Evolutionary conservation across 164 flowering plant genomes (phyloP), one percentile per base, ranked within the genome.

Genomic region (Echeveria elegans): DNA sequence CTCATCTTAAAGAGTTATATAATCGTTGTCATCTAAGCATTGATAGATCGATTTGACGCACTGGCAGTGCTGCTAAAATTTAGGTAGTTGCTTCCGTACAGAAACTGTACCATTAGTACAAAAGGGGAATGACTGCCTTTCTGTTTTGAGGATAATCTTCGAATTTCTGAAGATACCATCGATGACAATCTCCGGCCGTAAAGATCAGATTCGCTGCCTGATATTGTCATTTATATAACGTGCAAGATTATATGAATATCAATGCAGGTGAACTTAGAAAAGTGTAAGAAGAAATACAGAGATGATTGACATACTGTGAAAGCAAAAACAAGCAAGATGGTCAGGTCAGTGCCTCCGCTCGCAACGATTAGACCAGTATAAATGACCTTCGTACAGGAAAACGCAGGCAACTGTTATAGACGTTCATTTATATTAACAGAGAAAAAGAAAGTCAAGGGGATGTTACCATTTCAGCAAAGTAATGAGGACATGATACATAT

Each of bases 401-500:
- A 47, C 6, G 23, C 2, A 47, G 23, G 53, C 53, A 47, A 47
- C 21, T 4, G 18, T 47, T 23, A 47, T 1, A 28, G 4, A 37
- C 9, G 23, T 34, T 18, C 21, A 2, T 14, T 7, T 32, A 32
- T 4, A 32, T 23, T 31, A n/a, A n/a, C n/a, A n/a, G n/a, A n/a
- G 47, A 66, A 30, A 32, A 28, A 14, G 36, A 28, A 9, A 21
- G 30, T 0, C 52, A 64, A 31, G 2, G 67, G 67, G 61, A n/a
- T n/a, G 37, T 80, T 83, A 91, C 98, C 38, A 91, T 86, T 76
- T 94, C 97, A 40, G 98, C 95, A 36, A 91, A 77, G 69, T 91
- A 94, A 77, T 94, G 98, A n/a, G 98, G 93, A 73, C 83, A 82
- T 14, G 97, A 94, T 63, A 89, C 98, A 61, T 79, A 26, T 65